Evolutionary conservation across 2,329 filamentous ascomycete species (phyloP).

Genomic region (Phyllosticta citriasiana): DNA sequence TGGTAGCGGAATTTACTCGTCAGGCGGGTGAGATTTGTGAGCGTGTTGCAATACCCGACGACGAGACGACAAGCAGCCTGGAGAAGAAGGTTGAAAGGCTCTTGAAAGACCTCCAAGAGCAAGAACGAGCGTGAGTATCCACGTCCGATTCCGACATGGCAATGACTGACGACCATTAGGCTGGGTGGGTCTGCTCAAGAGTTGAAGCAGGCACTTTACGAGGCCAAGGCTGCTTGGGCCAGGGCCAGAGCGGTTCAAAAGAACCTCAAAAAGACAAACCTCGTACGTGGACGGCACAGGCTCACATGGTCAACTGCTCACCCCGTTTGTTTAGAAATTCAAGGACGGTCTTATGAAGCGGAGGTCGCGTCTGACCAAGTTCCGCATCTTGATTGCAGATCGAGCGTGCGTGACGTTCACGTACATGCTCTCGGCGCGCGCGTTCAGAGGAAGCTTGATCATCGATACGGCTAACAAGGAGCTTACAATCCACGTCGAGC

Average conservation of each 20-base stretch:
- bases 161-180: slow-evolving; percentile 7
- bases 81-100: slow-evolving; percentile 22
- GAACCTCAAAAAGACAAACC: slow-evolving; percentile 20
- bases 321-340: slow-evolving; percentile 21
- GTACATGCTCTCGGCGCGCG: slow-evolving; percentile 79
- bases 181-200: slow-evolving; percentile 26
- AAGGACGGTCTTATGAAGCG: slow-evolving; percentile 57
- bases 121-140: slow-evolving; percentile 18
- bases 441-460: slow-evolving; percentile 72
- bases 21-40: slow-evolving; percentile 16
- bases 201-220: slow-evolving; percentile 17
- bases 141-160: neutral
- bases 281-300: slow-evolving; percentile 29
- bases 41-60: slow-evolving; percentile 21
- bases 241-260: slow-evolving; percentile 13
- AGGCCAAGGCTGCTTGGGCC: slow-evolving; percentile 20
- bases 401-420: slow-evolving; percentile 77
- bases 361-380: slow-evolving; percentile 65
- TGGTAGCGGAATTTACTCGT: slow-evolving; percentile 17
- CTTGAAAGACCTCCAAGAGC: slow-evolving; percentile 17
- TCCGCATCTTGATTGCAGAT: slow-evolving; percentile 77
- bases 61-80: slow-evolving; percentile 24
- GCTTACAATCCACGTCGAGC: slow-evolving; percentile 66
- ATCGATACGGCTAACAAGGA: slow-evolving; percentile 66
- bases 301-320: neutral